Base-by-base conservation (phyloP, 2,329 filamentous ascomycete species). In the Colletotrichum tamarilloi region DNA sequence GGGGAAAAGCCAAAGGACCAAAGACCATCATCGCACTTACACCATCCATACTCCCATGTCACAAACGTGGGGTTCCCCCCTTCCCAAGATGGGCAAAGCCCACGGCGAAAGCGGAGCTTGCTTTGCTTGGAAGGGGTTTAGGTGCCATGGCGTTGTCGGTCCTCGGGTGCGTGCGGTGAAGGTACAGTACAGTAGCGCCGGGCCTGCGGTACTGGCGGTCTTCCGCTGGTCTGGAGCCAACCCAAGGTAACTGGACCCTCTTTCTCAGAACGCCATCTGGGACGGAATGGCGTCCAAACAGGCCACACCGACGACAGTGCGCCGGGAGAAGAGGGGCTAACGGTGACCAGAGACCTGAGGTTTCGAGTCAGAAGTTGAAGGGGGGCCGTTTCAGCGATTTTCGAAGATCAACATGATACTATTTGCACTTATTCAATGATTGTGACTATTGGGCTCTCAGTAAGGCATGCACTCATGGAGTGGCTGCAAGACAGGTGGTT, bases 241-340 rank as follows among this genome's bases (percentile, higher is more conserved):
- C 30, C 30, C 30, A 32, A 32, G 30, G 30, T 11, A 9, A 32
- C 59, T 49, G 49, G 49, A 56, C 62, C 35, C 52, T 56, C 49
- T 57, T 56, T 55, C 46, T 30, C 62, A 57, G 9, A 49, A 65
- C 52, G 62, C 49, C 62, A 65, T 57, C 22, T 65, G 49, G 19
- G 49, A 49, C 62, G 49, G 49, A 64, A 64, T 38, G 49, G 49
- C 62, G 62, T 56, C 38, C 52, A 65, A 64, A 64, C 49, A 63
- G 42, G 28, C 49, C 52, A 26, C 62, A 49, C 22, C 16, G 32
- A 46, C 16, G 16, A 46, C 62, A 57, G 62, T 57, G 62, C 52
- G 52, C 62, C 32, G 32, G 32, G 32, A 35, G 32, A 5, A 35
- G 12, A 19, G 28, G 32, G 19, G 14, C 46, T 19, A 24, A 64